A percentile compares a stretch with the other conserved stretches of the same genome.
phyloP scores from a whole-genome alignment of 2,329 filamentous ascomycete genomes.

The Ascomycota sp. region DNA sequence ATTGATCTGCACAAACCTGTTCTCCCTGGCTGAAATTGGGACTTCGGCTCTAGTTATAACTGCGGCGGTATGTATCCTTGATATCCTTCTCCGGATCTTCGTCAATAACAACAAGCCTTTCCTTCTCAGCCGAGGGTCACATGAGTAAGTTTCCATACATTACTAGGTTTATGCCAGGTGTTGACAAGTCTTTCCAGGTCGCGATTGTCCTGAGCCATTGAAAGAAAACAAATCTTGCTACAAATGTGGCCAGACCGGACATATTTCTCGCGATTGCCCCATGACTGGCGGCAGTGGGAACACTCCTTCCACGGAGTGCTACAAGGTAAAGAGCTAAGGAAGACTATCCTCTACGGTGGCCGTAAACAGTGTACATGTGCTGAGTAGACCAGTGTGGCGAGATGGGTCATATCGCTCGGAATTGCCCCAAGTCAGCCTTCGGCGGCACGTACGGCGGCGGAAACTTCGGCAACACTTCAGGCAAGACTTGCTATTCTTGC shows the following conservation, averaged over 20 bases:
- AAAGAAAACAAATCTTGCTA: conserved; percentile 70
- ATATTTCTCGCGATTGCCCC: conserved; percentile 77
- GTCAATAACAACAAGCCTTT: background rate
- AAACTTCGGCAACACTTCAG: conserved; percentile 18
- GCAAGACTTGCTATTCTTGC: conserved; percentile 94
- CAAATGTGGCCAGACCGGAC: conserved; percentile 60
- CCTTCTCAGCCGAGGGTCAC: conserved; percentile 36
- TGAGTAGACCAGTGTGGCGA: conserved; percentile 47
- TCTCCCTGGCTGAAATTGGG: background rate
- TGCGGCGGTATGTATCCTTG: conserved; percentile 40
- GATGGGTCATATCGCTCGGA: conserved; percentile 85
- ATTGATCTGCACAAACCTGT: background rate
- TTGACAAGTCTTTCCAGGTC: conserved; percentile 28
- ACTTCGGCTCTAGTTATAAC: conserved; percentile 40
- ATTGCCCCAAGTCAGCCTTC: conserved; percentile 48
- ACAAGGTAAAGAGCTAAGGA: conserved; percentile 41
- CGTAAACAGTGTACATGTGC: too few species aligned
- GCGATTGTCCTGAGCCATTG: conserved; percentile 72
- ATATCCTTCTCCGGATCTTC: background rate
- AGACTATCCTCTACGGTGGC: too few species aligned
- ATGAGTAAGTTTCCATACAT: conserved; percentile 39
- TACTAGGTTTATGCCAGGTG: background rate
- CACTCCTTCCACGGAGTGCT: conserved; percentile 49
- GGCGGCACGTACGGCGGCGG: conserved; percentile 26
- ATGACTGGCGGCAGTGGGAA: conserved; percentile 26